Percentiles rank a stretch among this genome's conserved stretches.
These are phyloP conservation scores for Venturia pyrina DNA, from an alignment of 2,329 filamentous ascomycete genomes.

Conservation along the genomic window DNA sequence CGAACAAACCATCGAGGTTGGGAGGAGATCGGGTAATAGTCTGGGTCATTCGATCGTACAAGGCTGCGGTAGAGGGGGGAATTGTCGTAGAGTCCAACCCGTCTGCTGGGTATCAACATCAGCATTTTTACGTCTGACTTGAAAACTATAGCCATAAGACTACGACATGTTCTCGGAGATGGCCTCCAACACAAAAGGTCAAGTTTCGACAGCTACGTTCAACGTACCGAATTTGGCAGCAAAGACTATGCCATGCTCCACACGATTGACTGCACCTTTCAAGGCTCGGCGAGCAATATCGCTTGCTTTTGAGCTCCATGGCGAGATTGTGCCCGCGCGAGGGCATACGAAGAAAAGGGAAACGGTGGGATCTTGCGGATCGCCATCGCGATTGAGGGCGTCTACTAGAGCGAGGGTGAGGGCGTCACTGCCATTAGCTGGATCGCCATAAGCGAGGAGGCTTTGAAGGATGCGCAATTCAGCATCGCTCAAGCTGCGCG, in stretches of 20 bases:
- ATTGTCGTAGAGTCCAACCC: not conserved
- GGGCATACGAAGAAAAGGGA: constrained; percentile 65
- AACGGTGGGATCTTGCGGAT: constrained; percentile 40
- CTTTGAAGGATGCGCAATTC: constrained; percentile 46
- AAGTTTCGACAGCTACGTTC: not conserved
- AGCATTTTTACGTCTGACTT: not conserved
- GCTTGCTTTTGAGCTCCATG: constrained; percentile 95
- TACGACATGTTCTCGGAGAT: constrained; percentile 28
- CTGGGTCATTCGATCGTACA: constrained; percentile 96
- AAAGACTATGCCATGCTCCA: constrained; percentile 78
- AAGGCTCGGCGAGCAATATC: constrained; percentile 87
- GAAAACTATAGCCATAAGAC: not conserved
- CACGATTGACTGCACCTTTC: constrained; percentile 58
- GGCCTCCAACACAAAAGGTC: constrained; percentile 40
- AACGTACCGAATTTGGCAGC: constrained; percentile 35
- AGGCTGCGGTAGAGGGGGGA: constrained; percentile 15
- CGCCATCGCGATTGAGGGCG: constrained; percentile 37
- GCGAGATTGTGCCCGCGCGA: constrained; percentile 72
- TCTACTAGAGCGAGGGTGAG: constrained; percentile 37
- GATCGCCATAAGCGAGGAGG: constrained; percentile 50
- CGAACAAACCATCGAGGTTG: constrained; percentile 67
- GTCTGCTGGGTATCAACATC: not conserved
- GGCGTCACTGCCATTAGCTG: constrained; percentile 35
- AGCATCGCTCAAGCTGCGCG: constrained; percentile 27
- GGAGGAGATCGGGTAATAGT: constrained; percentile 58